Conservation (phyloP, 2,329 filamentous ascomycete species). For the Metarhizium sp. region DNA sequence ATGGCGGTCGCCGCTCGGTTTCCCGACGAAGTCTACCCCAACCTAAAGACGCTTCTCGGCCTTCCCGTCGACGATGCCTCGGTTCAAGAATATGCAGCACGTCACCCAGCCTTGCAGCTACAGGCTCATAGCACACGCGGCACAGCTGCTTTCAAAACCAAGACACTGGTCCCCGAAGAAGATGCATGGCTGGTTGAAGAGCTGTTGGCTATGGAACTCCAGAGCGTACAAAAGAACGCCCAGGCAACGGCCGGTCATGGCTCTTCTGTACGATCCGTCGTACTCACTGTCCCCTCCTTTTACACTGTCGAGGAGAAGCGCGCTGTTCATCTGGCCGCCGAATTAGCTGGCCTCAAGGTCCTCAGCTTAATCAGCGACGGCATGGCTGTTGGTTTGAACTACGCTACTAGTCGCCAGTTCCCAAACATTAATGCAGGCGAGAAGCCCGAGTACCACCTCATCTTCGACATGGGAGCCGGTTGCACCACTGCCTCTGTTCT, state of each 20-base stretch:
- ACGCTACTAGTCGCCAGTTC: constrained; percentile 85
- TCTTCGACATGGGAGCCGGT: constrained; percentile 97
- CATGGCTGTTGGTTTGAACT: constrained; percentile 87
- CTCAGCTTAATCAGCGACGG: constrained; percentile 82
- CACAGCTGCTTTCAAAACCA: constrained; percentile 77
- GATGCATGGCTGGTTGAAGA: constrained; percentile 78
- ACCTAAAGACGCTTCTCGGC: constrained; percentile 85
- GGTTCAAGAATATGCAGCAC: constrained; percentile 59
- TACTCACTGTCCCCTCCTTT: constrained; percentile 84
- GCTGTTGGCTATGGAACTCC: constrained; percentile 89
- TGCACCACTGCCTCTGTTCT: constrained; percentile 85
- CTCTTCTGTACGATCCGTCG: constrained; percentile 64
- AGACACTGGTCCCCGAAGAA: constrained; percentile 49
- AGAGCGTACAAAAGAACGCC: constrained; percentile 83
- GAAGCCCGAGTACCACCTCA: constrained; percentile 82
- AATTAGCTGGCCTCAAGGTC: constrained; percentile 80
- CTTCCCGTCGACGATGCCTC: constrained; percentile 51
- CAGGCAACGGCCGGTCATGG: constrained; percentile 72
- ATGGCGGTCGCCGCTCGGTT: constrained; percentile 79
- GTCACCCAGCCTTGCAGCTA: constrained; percentile 72
- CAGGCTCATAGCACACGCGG: constrained; percentile 49
- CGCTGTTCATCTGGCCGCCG: constrained; percentile 73
- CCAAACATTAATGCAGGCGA: constrained; percentile 72
- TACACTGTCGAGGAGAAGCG: constrained; percentile 87
- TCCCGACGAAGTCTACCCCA: constrained; percentile 88